Evolutionary conservation across 768 basidiomycete genomes (phyloP), one percentile per base, ranked within the genome.

Genomic region (Cystobasidium onofrii): DNA sequence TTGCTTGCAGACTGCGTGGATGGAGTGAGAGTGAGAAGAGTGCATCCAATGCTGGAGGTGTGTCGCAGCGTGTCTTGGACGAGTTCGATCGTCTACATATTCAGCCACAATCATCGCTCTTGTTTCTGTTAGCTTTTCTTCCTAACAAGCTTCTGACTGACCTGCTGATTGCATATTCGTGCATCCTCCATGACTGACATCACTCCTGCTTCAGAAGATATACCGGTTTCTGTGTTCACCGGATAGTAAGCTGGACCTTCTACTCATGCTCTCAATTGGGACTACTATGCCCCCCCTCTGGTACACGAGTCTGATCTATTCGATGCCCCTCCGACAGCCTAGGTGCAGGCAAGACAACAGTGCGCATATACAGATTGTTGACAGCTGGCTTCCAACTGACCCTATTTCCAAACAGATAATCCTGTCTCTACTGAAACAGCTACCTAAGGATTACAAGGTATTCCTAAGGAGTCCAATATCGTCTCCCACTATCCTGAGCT

Each of bases 151-250:
- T 50, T 12, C 3, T 29, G 17, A 6, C 4, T 39, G 4, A 3
- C 10, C 9, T 9, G 9, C 31, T 39, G 4, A 2, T 18, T 15
- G 23, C 57, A 61, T 6, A 3, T 15, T 39, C 57, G 4, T 23
- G 7, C 17, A 61, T n/a, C 23, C 10, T 33, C 13, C 3, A 61
- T 31, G 36, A 61, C 29, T 61, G 57, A 39, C 57, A 61, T 23
- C 12, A n/a, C 15, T 34, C 13, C 63, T 36, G 43, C 23, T n/a
- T n/a, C 29, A 64, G 29, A 60, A 50, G 55, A 71, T 9, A 93
- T 92, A 77, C 91, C 92, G 15, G 88, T 96, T 76, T 94, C 94
- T 0, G 90, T 94, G 73, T 92, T 95, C 82, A 97, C 93, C n/a
- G 93, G 93, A 18, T 95, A 92, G 80, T 86, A 92, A 2, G 78